Evolutionary conservation across 305 asterid species (phyloP), one percentile per base, ranked within the genome.

Genomic region (Fraxinus paxiana): DNA sequence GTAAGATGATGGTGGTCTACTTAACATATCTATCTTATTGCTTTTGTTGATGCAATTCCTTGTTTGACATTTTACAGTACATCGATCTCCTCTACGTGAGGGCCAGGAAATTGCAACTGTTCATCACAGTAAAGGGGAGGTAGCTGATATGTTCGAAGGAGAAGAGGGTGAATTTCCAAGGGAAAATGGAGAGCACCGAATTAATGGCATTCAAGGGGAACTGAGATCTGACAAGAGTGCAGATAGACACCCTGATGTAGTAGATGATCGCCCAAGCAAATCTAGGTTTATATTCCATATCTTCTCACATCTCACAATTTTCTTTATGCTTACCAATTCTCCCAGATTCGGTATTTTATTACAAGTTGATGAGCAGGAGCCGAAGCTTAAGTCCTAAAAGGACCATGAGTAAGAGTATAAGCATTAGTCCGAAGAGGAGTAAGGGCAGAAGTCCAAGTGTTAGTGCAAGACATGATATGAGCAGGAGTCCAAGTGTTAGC

Each of bases 81-180:
- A 85, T 88, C 88, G 78, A 75, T 83, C 94, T 79, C 86, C 90
- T 81, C 75, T 73, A 28, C 81, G 46, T 85, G 98, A 83, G 71
- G 88, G 87, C 77, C 88, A 79, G 63, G 97, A 87, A 79, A 87
- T 82, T 77, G 83, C 86, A 26, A 85, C 82, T 15, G 80, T 77
- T 78, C 86, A 82, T 80, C 89, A 87, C 76, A 90, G 67, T 77
- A 86, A 87, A 78, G 87, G 87, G 83, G 90, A 88, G 77, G 79
- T 79, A 74, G 82, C 87, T 77, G 93, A 88, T 79, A 82, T 88
- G 76, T 87, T 90, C 70, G 98, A 92, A 33, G 88, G 84, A 79
- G 98, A 92, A 86, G 99, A 91, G 79, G 93, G 92, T 17, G 97
- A 90, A 86, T 94, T 88, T 79, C 94, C 98, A 41, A 84, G 84